A percentile compares a stretch with the other conserved stretches of the same genome.
Conservation (phyloP, 2,329 filamentous ascomycete species). For the Thelonectria blattea region DNA sequence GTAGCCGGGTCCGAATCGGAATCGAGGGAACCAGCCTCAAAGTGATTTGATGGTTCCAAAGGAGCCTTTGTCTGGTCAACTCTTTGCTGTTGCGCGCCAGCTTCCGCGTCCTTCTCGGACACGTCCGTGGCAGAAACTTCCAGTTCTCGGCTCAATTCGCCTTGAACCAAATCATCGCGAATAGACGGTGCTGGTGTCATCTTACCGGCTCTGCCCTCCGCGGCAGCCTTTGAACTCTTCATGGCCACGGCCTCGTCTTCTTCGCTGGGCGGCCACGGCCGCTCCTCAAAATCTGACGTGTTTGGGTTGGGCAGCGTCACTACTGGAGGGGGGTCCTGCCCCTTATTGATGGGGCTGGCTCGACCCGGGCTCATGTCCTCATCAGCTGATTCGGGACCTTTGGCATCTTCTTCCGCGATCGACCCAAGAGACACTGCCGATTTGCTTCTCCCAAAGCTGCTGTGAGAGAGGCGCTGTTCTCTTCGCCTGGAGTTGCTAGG, state of each 20-base stretch:
- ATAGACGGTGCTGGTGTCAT: conserved; percentile 24
- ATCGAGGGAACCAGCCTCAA: background rate
- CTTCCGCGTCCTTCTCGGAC: background rate
- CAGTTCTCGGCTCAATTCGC: conserved; percentile 4
- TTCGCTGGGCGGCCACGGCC: conserved; percentile 40
- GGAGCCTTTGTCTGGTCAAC: background rate
- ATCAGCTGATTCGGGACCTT: conserved; percentile 16
- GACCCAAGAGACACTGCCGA: conserved; percentile 52
- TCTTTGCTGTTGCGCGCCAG: background rate
- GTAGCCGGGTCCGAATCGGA: background rate
- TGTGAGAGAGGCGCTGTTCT: conserved; percentile 42
- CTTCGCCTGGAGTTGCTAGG: conserved; percentile 41
- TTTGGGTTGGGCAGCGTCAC: conserved; percentile 24
- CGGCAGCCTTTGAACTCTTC: conserved; percentile 32
- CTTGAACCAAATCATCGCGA: conserved; percentile 21
- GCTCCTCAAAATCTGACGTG: conserved; percentile 24
- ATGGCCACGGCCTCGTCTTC: conserved; percentile 51
- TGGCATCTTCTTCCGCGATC: conserved; percentile 52
- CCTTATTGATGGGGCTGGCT: background rate
- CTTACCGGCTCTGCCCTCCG: conserved; percentile 23
- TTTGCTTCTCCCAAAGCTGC: conserved; percentile 44
- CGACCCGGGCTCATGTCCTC: conserved; percentile 11
- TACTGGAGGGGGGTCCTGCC: background rate
- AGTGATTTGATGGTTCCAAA: background rate
- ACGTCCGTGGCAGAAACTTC: conserved; percentile 1